These are phyloP conservation scores for Shiraia bambusicola DNA, from an alignment of 2,329 filamentous ascomycete species.

Conservation along the genomic window DNA sequence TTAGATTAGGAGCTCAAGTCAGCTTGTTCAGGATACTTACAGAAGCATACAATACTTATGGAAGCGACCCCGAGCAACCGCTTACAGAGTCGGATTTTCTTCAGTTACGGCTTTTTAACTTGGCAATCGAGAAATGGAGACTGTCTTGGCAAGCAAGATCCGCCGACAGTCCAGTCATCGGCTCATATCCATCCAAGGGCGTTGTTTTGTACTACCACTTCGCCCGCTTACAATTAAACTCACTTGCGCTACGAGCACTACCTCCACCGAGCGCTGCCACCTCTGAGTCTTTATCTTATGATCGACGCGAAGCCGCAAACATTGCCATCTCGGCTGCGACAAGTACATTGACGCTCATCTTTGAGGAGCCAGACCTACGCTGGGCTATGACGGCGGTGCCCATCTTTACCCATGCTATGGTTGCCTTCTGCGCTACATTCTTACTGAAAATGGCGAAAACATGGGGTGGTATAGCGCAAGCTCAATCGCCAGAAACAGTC, in stretches of 20 bases:
- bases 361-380: constrained; percentile 49
- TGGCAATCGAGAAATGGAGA: constrained; percentile 49
- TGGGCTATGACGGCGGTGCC: constrained; percentile 50
- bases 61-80: constrained; percentile 40
- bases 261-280: constrained; percentile 49
- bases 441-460: constrained; percentile 53
- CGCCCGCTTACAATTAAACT: constrained; percentile 56
- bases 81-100: constrained; percentile 43
- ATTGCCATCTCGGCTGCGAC: constrained; percentile 52
- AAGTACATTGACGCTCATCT: constrained; percentile 50
- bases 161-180: constrained; percentile 28
- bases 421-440: constrained; percentile 55
- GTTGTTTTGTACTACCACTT: constrained; percentile 57
- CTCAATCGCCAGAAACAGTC: constrained; percentile 27
- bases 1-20: constrained; percentile 35
- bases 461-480: constrained; percentile 42
- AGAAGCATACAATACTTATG: constrained; percentile 37
- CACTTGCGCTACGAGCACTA: constrained; percentile 48
- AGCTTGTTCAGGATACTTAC: constrained; percentile 38
- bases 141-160: constrained; percentile 42
- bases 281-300: constrained; percentile 47
- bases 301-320: constrained; percentile 44
- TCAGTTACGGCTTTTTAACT: constrained; percentile 44
- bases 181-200: constrained; percentile 49
- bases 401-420: constrained; percentile 56